Evolutionary conservation across 2,329 filamentous ascomycete species (phyloP).

Genomic region (Aspergillus brunneoviolaceus): DNA sequence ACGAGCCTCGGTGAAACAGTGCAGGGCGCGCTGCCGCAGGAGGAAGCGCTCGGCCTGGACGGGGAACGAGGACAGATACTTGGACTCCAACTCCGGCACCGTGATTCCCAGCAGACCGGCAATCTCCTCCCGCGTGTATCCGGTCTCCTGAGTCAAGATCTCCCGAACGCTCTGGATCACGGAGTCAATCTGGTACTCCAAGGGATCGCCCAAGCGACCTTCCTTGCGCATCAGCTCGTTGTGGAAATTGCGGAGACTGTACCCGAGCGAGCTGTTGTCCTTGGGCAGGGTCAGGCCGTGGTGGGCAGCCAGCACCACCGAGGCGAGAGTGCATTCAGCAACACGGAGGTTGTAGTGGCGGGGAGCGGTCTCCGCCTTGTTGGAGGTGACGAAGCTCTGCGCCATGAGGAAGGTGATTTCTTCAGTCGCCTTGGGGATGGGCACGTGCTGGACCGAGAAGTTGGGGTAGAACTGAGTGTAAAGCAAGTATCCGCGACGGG

Average conservation of each 20-base stretch:
- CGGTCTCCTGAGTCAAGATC: slow-evolving; percentile 73
- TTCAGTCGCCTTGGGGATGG: slow-evolving; percentile 76
- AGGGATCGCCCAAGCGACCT: slow-evolving; percentile 48
- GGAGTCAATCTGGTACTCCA: slow-evolving; percentile 68
- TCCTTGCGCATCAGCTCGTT: slow-evolving; percentile 68
- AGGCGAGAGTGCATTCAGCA: slow-evolving; percentile 90
- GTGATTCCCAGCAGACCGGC: slow-evolving; percentile 68
- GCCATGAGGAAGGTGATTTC: slow-evolving; percentile 91
- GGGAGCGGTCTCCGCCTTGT: slow-evolving; percentile 91
- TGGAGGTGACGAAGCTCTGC: slow-evolving; percentile 88
- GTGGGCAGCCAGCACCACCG: slow-evolving; percentile 62
- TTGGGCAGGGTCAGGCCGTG: slow-evolving; percentile 65
- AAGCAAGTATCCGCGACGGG: slow-evolving; percentile 77
- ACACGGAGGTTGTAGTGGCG: slow-evolving; percentile 96
- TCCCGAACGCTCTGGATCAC: slow-evolving; percentile 69
- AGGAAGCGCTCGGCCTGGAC: slow-evolving; percentile 85
- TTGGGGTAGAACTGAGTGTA: slow-evolving; percentile 85
- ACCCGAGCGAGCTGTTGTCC: slow-evolving; percentile 79
- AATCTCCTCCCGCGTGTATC: slow-evolving; percentile 86
- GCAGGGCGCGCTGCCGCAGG: slow-evolving; percentile 80
- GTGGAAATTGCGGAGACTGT: slow-evolving; percentile 84
- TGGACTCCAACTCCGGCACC: slow-evolving; percentile 68
- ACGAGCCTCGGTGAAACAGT: slow-evolving; percentile 87
- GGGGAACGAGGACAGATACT: slow-evolving; percentile 84
- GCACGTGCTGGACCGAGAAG: slow-evolving; percentile 73